Evolutionary conservation across 31 red algal species (phyloP).

Genomic region (Bonnemaisonia californica): DNA sequence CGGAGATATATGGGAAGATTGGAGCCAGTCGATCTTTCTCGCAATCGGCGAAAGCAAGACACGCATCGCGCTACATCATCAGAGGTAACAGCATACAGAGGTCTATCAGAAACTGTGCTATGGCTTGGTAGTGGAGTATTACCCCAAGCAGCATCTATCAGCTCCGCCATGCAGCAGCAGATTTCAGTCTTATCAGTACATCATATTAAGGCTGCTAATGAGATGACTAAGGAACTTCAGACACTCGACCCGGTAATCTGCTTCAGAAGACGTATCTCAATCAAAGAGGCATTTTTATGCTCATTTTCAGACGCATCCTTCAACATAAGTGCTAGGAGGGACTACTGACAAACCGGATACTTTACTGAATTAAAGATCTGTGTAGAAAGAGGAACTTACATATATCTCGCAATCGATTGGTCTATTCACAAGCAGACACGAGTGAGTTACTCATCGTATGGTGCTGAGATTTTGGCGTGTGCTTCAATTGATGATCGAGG

Average conservation of each 20-base stretch:
- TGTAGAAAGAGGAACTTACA: neutral
- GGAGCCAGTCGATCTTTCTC: neutral
- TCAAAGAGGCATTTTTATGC: too few species aligned
- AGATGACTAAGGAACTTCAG: constrained; percentile 11
- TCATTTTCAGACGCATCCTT: neutral
- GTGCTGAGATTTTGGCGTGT: too few species aligned
- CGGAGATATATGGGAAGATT: neutral
- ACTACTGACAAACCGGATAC: neutral
- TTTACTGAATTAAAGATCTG: neutral
- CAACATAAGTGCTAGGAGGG: neutral
- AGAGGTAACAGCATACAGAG: neutral
- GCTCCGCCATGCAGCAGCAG: constrained; percentile 7
- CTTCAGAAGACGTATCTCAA: too few species aligned
- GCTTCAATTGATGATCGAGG: too few species aligned
- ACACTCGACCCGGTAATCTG: neutral
- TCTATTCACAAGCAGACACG: neutral
- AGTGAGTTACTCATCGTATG: neutral
- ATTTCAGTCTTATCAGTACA: neutral
- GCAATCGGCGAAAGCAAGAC: neutral
- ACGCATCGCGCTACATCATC: neutral
- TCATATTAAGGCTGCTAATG: constrained; percentile 10
- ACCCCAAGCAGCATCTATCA: constrained; percentile 4
- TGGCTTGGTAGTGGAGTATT: constrained; percentile 12
- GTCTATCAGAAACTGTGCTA: constrained; percentile 16
- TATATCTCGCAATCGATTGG: neutral